A percentile compares a stretch with the other conserved stretches of the same genome.
Conservation (phyloP, 2,329 filamentous ascomycete species). For the Thielaviopsis populi region DNA sequence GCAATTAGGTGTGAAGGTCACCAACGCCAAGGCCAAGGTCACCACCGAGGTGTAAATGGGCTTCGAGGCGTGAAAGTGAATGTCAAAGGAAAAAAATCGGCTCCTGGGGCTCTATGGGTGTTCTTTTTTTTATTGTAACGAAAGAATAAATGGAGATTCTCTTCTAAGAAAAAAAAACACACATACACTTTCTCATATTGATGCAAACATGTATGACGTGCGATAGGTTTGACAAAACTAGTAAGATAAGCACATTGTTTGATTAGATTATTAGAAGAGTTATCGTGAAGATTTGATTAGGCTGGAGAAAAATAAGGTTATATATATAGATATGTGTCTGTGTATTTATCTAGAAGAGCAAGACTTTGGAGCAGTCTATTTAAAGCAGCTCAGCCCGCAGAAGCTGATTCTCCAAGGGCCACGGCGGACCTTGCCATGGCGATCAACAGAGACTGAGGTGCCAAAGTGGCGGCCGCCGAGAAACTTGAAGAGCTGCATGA, state of each 20-base stretch:
- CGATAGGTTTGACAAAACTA: not conserved
- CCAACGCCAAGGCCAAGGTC: constrained; percentile 97
- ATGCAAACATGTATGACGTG: not conserved
- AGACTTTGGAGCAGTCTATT: constrained; percentile 16
- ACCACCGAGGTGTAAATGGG: constrained; percentile 69
- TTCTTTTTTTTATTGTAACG: constrained; percentile 17
- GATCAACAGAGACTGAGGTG: constrained; percentile 33
- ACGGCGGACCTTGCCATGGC: constrained; percentile 30
- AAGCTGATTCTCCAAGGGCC: constrained; percentile 38
- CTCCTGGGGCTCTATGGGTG: constrained; percentile 17
- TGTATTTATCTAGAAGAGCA: not conserved
- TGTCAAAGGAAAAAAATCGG: constrained; percentile 16
- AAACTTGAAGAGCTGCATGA: constrained; percentile 32
- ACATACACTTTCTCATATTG: constrained; percentile 16
- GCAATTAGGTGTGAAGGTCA: constrained; percentile 98
- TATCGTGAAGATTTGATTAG: no score
- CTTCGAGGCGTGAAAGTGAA: constrained; percentile 12
- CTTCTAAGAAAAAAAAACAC: constrained; percentile 15
- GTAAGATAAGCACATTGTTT: not conserved
- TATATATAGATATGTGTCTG: not conserved
- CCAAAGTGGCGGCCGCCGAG: constrained; percentile 36
- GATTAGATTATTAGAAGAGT: not conserved
- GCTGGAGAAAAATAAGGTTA: no score
- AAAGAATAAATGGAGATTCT: constrained; percentile 17
- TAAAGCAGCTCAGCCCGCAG: constrained; percentile 38